A percentile compares a stretch with the other conserved stretches of the same genome.
phyloP scores from a whole-genome alignment of 2,329 filamentous ascomycete genomes.

The Scedosporium apiospermum region DNA sequence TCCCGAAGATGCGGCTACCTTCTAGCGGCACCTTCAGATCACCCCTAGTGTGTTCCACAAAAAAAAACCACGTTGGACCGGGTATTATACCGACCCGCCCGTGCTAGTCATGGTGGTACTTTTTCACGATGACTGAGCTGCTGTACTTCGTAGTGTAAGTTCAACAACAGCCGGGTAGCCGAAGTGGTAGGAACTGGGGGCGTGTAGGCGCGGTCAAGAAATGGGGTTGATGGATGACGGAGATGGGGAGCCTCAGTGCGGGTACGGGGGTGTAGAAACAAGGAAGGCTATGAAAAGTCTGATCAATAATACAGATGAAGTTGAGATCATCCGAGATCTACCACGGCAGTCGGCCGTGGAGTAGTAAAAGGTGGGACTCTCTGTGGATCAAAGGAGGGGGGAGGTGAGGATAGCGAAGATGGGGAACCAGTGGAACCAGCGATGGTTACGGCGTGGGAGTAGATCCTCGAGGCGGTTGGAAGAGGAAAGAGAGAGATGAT shows the following conservation, averaged over 20 bases:
- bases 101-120: constrained; percentile 4
- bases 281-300: not conserved
- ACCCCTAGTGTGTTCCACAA: constrained; percentile 1
- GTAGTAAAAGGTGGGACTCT: not conserved
- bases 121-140: not conserved
- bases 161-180: not conserved
- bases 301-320: constrained; percentile 1
- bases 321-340: constrained; percentile 6
- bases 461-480: not conserved
- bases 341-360: not conserved
- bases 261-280: not conserved
- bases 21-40: constrained; percentile 1
- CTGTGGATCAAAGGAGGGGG: not conserved
- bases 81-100: constrained; percentile 5
- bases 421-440: not conserved
- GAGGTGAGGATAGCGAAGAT: not conserved
- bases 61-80: not conserved
- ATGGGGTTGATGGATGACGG: not conserved
- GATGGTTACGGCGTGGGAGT: not conserved
- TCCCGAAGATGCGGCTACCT: not conserved
- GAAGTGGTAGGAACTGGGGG: not conserved
- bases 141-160: not conserved
- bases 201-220: not conserved
- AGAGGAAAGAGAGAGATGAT: not conserved
- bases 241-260: not conserved